Conservation (phyloP, 192 early-diverging fungal species). For the Backusella sp. region DNA sequence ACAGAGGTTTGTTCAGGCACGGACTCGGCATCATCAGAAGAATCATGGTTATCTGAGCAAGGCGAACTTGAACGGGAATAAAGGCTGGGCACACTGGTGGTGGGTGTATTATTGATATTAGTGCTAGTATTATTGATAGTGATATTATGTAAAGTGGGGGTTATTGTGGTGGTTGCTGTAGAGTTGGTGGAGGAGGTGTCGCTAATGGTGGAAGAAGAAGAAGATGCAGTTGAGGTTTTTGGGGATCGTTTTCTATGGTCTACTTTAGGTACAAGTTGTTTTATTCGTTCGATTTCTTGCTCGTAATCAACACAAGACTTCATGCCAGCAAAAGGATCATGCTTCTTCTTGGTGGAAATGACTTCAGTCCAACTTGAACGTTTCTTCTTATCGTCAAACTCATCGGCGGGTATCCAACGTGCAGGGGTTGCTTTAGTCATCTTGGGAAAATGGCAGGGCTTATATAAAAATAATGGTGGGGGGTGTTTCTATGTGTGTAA, state of each 20-base stretch:
- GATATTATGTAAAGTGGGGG: not conserved
- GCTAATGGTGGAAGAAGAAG: not conserved
- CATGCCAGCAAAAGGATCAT: conserved; percentile 41
- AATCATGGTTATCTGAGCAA: not conserved
- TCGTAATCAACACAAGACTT: conserved; percentile 35
- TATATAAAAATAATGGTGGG: not conserved
- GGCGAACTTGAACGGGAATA: conserved; percentile 15
- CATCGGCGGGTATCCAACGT: conserved; percentile 10
- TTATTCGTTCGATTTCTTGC: conserved; percentile 39
- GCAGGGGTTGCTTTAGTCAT: not conserved
- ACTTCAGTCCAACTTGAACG: conserved; percentile 10
- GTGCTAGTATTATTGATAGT: not conserved
- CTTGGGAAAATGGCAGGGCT: not conserved
- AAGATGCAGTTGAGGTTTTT: not conserved
- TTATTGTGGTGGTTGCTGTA: not conserved
- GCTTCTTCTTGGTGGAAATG: not conserved
- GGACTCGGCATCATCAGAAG: not conserved
- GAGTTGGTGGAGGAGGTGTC: not conserved
- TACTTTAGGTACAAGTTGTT: conserved; percentile 29
- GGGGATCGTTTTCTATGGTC: conserved; percentile 11
- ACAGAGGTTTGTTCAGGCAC: not conserved
- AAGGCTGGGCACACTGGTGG: not conserved
- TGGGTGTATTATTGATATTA: not conserved
- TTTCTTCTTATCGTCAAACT: conserved; percentile 1
- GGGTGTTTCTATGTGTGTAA: not conserved